Conservation (phyloP, 345 rosid genomes). For the Eutrema yunnanense region DNA sequence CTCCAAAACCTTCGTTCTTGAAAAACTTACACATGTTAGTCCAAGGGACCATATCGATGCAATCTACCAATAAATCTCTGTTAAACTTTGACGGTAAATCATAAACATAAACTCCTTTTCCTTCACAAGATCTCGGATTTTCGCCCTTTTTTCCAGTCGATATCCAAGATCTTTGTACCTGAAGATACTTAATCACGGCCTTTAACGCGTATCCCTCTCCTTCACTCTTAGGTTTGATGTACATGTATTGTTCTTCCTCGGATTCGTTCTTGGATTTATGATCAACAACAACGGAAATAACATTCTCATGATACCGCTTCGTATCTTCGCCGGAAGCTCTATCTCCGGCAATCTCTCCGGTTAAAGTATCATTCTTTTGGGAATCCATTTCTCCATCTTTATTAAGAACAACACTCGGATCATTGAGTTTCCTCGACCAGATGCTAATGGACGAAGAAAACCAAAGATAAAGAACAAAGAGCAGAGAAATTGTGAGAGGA, state of each 20-base stretch:
- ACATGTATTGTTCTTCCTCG: background rate
- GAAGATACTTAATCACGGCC: background rate
- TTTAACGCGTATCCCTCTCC: background rate
- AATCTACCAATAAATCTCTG: background rate
- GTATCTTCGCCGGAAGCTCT: background rate
- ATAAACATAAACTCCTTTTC: background rate
- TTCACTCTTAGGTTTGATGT: background rate
- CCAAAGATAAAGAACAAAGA: background rate
- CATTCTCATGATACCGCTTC: too few species aligned
- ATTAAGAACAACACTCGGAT: background rate
- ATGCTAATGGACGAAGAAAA: background rate
- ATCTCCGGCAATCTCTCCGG: background rate
- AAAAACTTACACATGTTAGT: background rate
- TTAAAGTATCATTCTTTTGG: background rate
- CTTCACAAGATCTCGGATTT: background rate
- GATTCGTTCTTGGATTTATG: background rate
- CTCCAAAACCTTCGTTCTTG: conserved; percentile 1
- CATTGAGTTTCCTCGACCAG: background rate
- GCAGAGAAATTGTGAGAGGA: background rate
- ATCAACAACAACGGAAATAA: too few species aligned
- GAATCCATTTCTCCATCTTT: background rate
- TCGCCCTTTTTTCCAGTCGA: background rate
- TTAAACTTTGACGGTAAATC: background rate
- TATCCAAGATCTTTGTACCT: background rate
- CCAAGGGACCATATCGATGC: background rate